Base-by-base conservation (phyloP, 495 filamentous ascomycete species). In the Neurospora sublineolata region DNA sequence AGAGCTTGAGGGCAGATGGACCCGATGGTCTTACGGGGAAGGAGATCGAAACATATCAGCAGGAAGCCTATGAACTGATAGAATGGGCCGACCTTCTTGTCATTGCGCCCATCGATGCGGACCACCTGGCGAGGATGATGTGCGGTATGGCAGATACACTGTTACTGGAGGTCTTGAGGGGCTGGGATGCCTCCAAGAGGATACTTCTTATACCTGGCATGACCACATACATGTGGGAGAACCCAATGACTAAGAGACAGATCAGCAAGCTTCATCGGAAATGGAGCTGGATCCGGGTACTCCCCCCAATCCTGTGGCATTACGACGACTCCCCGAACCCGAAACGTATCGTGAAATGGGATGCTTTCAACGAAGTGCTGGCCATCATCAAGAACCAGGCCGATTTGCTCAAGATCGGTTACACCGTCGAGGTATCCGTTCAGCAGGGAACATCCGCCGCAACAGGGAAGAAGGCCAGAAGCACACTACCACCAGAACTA, bases 51-150 rank as follows among this genome's bases (percentile, higher is more conserved):
- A 79, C 77, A 18, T 82, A 77, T 39, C 80, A 80, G 69, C 81
- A 81, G 67, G 77, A 90, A 72, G 91, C 90, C 27, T 89, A 86
- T 10, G 90, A 93, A 74, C 85, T 93, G 37, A 90, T 90, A 73
- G 88, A 92, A 75, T 97, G 93, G 93, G 92, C 93, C n/a, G 91
- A 95, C 80, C 82, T 97, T 77, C 84, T 95, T 20, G 85, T 95
- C 30, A 85, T 95, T 14, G 92, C 91, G 18, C 92, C 93, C n/a
- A 89, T 97, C 69, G 90, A 93, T 76, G 91, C 92, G 41, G 91
- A 93, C 79, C 88, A 87, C 52, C 80, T 97, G 70, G 91, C 91
- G 18, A 92, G 89, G 77, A 94, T 97, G 93, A 83, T 95, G 77
- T 87, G 89, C 39, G 93, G 93, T 38, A 85, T 93, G 44, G 88